Evolutionary conservation across 2,329 filamentous ascomycete genomes (phyloP), one percentile per base, ranked within the genome.

Genomic region (Apiospora koreana): DNA sequence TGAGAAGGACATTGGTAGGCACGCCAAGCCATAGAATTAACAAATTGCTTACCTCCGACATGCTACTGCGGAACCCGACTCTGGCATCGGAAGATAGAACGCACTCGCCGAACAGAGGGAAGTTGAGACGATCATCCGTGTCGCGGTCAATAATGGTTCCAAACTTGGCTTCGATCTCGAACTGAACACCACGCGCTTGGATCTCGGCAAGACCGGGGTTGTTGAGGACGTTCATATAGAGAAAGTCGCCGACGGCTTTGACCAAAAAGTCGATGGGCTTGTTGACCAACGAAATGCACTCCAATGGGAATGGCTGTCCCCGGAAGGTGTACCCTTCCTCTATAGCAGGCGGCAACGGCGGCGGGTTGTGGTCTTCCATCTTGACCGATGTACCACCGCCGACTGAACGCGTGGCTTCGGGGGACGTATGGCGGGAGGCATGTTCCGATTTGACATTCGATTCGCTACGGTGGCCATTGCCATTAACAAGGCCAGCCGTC

Each of bases 111-210:
- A 86, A 80, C 5, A 96, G 86, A 7, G 89, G 89, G 12, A 95
- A 81, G 12, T 87, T 83, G 35, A 95, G 83, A n/a, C 94, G 88
- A 65, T 91, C 86, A 70, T 92, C 89, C 8, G 89, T 93, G 72
- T 91, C 88, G 77, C 89, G 90, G 79, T 94, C 91, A 70, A 95
- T 88, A 18, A 98, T 86, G 35, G 90, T 92, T 23, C 96, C 96
- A 65, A 98, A 85, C 80, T 98, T 98, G 12, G 94, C 96, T 82
- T 99, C 96, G 69, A 99, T 93, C 81, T 99, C 96, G 68, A 98
- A 91, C 71, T 94, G 88, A 18, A 94, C 91, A 8, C 89, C 90
- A 21, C 88, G 86, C 68, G 87, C 87, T 21, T 84, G 81, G 25
- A 92, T 87, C 74, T 92, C 89, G 42, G 86, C 86, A 46, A 91